Percentiles rank a stretch among this genome's conserved stretches.
Evolutionary conservation across 306 rosid genomes (phyloP).

Genomic region (Ormosia semicastrata): DNA sequence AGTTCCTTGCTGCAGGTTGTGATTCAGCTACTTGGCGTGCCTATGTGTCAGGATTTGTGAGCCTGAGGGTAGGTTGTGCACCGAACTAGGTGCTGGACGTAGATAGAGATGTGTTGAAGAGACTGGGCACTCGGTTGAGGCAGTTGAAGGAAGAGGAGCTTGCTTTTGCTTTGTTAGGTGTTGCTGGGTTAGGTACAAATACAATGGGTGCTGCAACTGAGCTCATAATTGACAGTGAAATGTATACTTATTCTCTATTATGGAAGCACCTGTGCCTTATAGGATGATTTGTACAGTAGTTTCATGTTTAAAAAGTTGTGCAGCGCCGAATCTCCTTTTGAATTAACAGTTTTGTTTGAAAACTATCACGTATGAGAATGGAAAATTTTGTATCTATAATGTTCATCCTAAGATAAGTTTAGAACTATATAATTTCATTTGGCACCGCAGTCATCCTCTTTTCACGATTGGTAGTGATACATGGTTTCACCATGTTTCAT

Average conservation of each 20-base stretch:
- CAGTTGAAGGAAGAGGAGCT: slow-evolving; percentile 84
- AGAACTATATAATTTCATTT: not conserved
- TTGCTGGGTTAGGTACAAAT: slow-evolving; percentile 52
- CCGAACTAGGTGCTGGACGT: slow-evolving; percentile 87
- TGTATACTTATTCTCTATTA: slow-evolving; percentile 26
- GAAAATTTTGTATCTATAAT: slow-evolving; percentile 24
- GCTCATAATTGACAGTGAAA: slow-evolving; percentile 60
- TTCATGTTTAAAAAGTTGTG: slow-evolving; percentile 22
- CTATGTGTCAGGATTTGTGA: slow-evolving; percentile 75
- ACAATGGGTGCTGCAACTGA: slow-evolving; percentile 90
- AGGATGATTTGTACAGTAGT: slow-evolving; percentile 28
- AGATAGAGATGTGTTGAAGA: slow-evolving; percentile 70
- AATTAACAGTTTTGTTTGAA: slow-evolving; percentile 22
- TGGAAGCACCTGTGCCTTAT: not conserved
- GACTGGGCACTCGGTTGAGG: slow-evolving; percentile 73
- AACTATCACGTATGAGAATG: slow-evolving; percentile 8
- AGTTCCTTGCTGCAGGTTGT: slow-evolving; percentile 8
- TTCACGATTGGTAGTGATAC: not conserved
- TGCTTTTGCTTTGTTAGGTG: slow-evolving; percentile 74
- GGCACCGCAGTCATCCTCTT: not conserved
- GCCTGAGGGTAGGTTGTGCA: slow-evolving; percentile 74
- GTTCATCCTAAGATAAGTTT: not conserved
- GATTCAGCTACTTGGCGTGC: slow-evolving; percentile 88
- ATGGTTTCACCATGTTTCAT: not conserved
- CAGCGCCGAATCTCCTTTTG: not conserved